phyloP scores from a whole-genome alignment of 352 stramenopile genomes.

The Phytophthora crassamura region DNA sequence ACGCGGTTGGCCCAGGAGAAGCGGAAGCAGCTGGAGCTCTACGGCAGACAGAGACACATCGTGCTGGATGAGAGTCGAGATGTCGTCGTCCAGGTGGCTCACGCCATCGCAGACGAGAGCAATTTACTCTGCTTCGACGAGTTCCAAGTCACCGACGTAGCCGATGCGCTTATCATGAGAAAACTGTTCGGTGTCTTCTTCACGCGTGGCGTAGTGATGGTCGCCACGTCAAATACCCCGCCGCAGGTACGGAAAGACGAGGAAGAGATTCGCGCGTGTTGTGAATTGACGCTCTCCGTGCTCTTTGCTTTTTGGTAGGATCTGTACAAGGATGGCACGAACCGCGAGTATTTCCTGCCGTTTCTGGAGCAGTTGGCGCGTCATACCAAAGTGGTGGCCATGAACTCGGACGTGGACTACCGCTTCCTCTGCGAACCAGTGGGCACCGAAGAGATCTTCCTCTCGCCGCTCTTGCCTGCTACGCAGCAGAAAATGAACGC shows the following conservation, averaged over 20 bases:
- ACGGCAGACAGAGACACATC: slow-evolving; percentile 90
- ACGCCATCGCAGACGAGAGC: slow-evolving; percentile 86
- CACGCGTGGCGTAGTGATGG: slow-evolving; percentile 89
- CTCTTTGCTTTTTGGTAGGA: slow-evolving; percentile 50
- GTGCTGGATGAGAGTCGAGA: slow-evolving; percentile 70
- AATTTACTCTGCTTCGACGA: slow-evolving; percentile 98
- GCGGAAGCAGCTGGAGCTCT: slow-evolving; percentile 76
- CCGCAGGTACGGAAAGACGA: slow-evolving; percentile 43
- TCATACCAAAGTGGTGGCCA: slow-evolving; percentile 85
- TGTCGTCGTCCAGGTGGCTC: slow-evolving; percentile 81
- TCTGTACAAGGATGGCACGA: slow-evolving; percentile 96
- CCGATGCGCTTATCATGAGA: slow-evolving; percentile 96
- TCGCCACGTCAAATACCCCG: slow-evolving; percentile 96
- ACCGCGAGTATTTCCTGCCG: slow-evolving; percentile 97
- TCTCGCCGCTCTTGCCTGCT: slow-evolving; percentile 51
- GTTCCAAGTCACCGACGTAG: slow-evolving; percentile 98
- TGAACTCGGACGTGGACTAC: slow-evolving; percentile 80
- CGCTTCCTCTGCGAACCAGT: slow-evolving; percentile 57
- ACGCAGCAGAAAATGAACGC: slow-evolving; percentile 49
- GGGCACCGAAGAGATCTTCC: slow-evolving; percentile 50
- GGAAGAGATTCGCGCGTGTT: neutral
- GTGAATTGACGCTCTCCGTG: slow-evolving; percentile 2
- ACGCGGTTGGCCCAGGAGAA: slow-evolving; percentile 91
- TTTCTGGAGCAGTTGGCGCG: slow-evolving; percentile 95
- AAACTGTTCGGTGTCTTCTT: slow-evolving; percentile 95